A percentile compares a stretch with the other conserved stretches of the same genome.
Conservation (phyloP, 768 basidiomycete species). For the Neoboletus brunneissimus region DNA sequence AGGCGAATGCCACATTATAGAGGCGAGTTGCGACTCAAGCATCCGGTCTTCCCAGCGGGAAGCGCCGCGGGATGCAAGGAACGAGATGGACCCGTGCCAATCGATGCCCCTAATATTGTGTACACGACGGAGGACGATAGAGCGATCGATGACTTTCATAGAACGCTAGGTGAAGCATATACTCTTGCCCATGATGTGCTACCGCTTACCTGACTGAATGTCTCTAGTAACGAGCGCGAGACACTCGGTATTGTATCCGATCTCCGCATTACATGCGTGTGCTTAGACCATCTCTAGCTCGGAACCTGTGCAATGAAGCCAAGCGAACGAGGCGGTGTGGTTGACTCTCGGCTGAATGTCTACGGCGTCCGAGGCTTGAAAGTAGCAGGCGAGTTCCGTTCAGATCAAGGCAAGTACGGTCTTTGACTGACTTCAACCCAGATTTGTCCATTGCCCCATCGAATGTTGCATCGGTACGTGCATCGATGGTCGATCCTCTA, state of each 20-base stretch:
- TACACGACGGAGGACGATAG: slow-evolving; percentile 36
- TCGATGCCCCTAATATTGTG: slow-evolving; percentile 29
- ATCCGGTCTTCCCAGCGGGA: slow-evolving; percentile 19
- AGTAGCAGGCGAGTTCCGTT: slow-evolving; percentile 45
- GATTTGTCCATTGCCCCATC: slow-evolving; percentile 41
- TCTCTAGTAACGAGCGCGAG: slow-evolving; percentile 29
- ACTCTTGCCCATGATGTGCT: not conserved
- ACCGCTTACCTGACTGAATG: not conserved
- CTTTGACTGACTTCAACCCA: not conserved
- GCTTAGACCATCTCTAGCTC: slow-evolving; percentile 34
- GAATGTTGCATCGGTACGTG: slow-evolving; percentile 36
- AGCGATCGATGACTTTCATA: slow-evolving; percentile 31
- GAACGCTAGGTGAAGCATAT: slow-evolving; percentile 14
- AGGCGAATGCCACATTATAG: slow-evolving; percentile 43
- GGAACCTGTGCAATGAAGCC: slow-evolving; percentile 72
- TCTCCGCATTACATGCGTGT: not conserved
- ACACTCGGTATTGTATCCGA: slow-evolving; percentile 28
- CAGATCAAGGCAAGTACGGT: not conserved
- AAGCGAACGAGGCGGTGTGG: slow-evolving; percentile 54
- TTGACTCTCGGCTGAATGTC: slow-evolving; percentile 60
- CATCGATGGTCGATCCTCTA: not conserved
- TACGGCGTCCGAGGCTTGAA: slow-evolving; percentile 59
- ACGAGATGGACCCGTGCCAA: slow-evolving; percentile 16
- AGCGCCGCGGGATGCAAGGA: slow-evolving; percentile 28
- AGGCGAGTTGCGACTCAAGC: slow-evolving; percentile 28